These are phyloP conservation scores for Stromatinia cepivora DNA, from an alignment of 2,329 filamentous ascomycete genomes.

Conservation along the genomic window DNA sequence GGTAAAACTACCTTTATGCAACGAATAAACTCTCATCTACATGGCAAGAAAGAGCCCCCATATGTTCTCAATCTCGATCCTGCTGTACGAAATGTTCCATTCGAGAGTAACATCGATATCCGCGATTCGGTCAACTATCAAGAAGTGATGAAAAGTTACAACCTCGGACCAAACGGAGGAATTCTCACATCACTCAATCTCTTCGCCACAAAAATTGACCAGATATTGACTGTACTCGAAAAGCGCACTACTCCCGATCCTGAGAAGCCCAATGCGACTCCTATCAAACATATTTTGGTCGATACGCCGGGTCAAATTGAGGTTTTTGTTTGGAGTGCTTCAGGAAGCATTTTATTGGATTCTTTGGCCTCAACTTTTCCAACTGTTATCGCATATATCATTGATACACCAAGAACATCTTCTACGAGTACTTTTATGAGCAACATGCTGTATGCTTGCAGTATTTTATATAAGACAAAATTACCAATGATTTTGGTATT, in stretches of 20 bases:
- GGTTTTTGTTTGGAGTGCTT: constrained; percentile 97
- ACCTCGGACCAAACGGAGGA: constrained; percentile 93
- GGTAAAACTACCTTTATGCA: constrained; percentile 99
- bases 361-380: constrained; percentile 92
- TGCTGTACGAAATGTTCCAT: constrained; percentile 88
- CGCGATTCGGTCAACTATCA: constrained; percentile 99
- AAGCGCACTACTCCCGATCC: constrained; percentile 73
- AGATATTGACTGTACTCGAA: constrained; percentile 85
- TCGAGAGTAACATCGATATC: constrained; percentile 97
- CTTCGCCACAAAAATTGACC: constrained; percentile 97
- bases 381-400: constrained; percentile 94
- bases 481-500: constrained; percentile 98
- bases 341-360: constrained; percentile 89
- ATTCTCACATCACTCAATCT: constrained; percentile 95
- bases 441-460: constrained; percentile 99
- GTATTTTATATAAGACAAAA: constrained; percentile 97
- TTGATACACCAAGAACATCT: constrained; percentile 90
- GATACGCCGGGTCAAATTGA: constrained; percentile 98
- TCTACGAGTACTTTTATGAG: constrained; percentile 98
- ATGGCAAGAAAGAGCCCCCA: constrained; percentile 75
- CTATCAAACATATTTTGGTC: constrained; percentile 81
- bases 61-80: constrained; percentile 98
- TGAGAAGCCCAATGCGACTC: constrained; percentile 58
- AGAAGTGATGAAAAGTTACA: constrained; percentile 99
- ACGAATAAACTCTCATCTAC: constrained; percentile 90